Conservation (phyloP, 202 grass and related monocot genomes). For the Setaria italica region DNA sequence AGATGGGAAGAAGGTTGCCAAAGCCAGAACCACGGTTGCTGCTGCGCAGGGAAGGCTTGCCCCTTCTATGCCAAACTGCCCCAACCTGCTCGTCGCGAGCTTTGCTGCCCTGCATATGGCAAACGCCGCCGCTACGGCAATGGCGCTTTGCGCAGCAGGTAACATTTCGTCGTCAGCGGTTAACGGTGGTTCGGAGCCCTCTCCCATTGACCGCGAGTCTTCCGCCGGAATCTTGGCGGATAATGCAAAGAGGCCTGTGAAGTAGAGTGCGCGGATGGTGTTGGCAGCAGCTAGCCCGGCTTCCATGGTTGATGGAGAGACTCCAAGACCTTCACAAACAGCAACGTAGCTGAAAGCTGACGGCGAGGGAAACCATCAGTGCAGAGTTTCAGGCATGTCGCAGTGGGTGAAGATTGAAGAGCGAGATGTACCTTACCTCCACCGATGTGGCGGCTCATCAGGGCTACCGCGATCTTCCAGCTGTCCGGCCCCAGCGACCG, state of each 20-base stretch:
- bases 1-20: conserved; percentile 76
- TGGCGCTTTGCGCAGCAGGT: conserved; percentile 61
- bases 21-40: conserved; percentile 52
- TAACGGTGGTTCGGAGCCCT: not conserved
- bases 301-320: conserved; percentile 60
- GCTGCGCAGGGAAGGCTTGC: conserved; percentile 72
- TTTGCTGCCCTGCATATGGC: conserved; percentile 65
- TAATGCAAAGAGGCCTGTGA: conserved; percentile 67
- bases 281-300: conserved; percentile 81
- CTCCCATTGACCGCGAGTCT: not conserved
- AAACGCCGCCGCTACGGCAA: conserved; percentile 55
- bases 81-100: conserved; percentile 49
- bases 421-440: conserved; percentile 29
- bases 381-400: not conserved
- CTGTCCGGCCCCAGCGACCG: conserved; percentile 68
- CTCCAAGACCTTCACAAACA: conserved; percentile 57
- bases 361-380: not conserved
- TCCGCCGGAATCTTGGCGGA: conserved; percentile 71
- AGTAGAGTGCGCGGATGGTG: conserved; percentile 71
- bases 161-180: not conserved
- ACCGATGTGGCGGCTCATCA: conserved; percentile 78
- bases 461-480: conserved; percentile 74
- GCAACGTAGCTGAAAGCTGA: conserved; percentile 70
- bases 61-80: conserved; percentile 46
- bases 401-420: not conserved